These are phyloP conservation scores for Cadophora gregata DNA, from an alignment of 2,329 filamentous ascomycete genomes.

Conservation along the genomic window DNA sequence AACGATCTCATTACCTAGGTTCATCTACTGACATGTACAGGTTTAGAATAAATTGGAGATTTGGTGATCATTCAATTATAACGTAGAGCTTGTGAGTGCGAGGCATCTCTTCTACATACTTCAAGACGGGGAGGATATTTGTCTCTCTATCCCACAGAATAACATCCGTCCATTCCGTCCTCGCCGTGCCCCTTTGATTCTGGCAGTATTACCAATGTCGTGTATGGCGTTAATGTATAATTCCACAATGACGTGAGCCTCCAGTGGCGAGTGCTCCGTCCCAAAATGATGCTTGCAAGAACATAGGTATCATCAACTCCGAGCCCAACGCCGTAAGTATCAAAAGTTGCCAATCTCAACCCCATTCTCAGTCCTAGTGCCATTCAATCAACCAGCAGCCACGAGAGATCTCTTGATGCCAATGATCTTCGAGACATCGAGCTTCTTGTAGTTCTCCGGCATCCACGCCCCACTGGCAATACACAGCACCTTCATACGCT, in stretches of 20 bases:
- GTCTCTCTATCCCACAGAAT: not conserved
- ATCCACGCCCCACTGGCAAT: slow-evolving; percentile 88
- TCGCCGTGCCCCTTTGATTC: not conserved
- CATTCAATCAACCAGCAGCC: slow-evolving; percentile 28
- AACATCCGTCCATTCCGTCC: not conserved
- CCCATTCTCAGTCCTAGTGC: not conserved
- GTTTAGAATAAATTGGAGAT: too few relatives aligned
- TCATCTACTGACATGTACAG: too few relatives aligned
- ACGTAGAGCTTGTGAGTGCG: not conserved
- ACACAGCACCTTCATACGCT: slow-evolving; percentile 90
- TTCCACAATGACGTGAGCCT: too few relatives aligned
- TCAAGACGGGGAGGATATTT: not conserved
- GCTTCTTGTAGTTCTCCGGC: slow-evolving; percentile 52
- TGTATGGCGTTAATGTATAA: not conserved
- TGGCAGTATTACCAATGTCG: not conserved
- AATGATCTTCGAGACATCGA: slow-evolving; percentile 43
- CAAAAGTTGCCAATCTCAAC: not conserved
- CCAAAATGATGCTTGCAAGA: not conserved
- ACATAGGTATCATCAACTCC: not conserved
- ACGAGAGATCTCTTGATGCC: slow-evolving; percentile 38
- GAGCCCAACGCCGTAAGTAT: not conserved
- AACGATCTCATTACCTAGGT: too few relatives aligned
- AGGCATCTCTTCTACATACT: not conserved
- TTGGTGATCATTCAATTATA: not conserved
- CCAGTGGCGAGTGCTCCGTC: not conserved